Percentiles rank a stretch among this genome's conserved stretches.
These are phyloP conservation scores for Monosporascus sp. DNA, from an alignment of 2,329 filamentous ascomycete genomes.

Conservation along the genomic window DNA sequence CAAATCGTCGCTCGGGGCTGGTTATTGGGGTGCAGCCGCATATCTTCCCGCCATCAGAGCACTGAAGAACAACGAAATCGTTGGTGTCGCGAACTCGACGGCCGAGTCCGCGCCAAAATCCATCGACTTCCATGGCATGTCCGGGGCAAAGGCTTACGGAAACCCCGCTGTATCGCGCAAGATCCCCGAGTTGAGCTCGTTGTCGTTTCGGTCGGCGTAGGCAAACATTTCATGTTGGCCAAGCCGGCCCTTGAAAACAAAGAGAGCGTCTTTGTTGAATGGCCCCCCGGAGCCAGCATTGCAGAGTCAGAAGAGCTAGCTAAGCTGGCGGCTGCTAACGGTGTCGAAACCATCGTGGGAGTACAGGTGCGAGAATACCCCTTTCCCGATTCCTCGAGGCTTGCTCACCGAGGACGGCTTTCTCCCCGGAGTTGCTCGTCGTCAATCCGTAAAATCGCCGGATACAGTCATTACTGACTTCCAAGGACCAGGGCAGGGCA, in stretches of 20 bases:
- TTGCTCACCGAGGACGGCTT: too few relatives aligned
- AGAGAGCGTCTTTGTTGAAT: slow-evolving; percentile 47
- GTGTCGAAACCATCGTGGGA: slow-evolving; percentile 40
- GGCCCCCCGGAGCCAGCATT: slow-evolving; percentile 39
- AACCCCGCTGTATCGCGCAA: slow-evolving; percentile 35
- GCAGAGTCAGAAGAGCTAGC: slow-evolving; percentile 38
- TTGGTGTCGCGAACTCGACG: slow-evolving; percentile 45
- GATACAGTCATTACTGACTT: too few relatives aligned
- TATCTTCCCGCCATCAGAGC: slow-evolving; percentile 33
- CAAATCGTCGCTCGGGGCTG: slow-evolving; percentile 3
- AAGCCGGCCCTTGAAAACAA: slow-evolving; percentile 37
- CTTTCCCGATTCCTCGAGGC: too few relatives aligned
- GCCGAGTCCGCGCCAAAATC: slow-evolving; percentile 36
- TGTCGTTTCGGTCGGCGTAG: slow-evolving; percentile 38
- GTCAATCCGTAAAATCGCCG: too few relatives aligned
- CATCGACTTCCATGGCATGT: slow-evolving; percentile 34
- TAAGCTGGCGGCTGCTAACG: slow-evolving; percentile 33
- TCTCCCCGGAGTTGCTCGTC: too few relatives aligned
- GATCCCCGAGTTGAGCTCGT: slow-evolving; percentile 44
- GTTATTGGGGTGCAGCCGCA: slow-evolving; percentile 29
- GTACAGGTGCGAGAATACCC: slow-evolving; percentile 12
- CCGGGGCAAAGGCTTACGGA: slow-evolving; percentile 34
- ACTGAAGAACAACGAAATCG: slow-evolving; percentile 37
- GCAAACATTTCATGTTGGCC: slow-evolving; percentile 35
- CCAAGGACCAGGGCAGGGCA: slow-evolving; percentile 33